A percentile compares a stretch with the other conserved stretches of the same genome.
Conservation (phyloP, 495 filamentous ascomycete genomes). For the Daldinia bambusicola region DNA sequence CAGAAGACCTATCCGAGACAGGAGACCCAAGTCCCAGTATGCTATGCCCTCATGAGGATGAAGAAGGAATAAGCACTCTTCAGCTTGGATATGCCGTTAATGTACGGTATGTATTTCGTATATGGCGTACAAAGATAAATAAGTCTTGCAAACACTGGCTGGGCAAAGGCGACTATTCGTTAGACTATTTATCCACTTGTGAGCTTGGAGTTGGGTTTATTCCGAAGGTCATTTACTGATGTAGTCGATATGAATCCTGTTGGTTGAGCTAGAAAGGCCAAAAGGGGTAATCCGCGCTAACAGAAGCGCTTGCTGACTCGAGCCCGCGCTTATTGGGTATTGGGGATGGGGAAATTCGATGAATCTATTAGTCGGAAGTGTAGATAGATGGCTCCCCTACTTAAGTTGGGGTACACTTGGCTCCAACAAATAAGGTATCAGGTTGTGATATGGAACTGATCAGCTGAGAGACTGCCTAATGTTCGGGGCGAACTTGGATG, state of each 20-base stretch:
- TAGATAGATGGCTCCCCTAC: neutral
- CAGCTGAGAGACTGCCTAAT: constrained; percentile 25
- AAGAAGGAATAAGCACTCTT: constrained; percentile 4
- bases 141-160: constrained; percentile 12
- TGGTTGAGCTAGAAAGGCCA: constrained; percentile 19
- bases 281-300: constrained; percentile 39
- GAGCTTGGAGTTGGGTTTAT: constrained; percentile 13
- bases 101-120: constrained; percentile 9
- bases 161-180: constrained; percentile 20
- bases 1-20: constrained; percentile 22
- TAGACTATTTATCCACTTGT: constrained; percentile 30
- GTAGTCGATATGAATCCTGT: constrained; percentile 14
- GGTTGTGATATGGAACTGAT: constrained; percentile 9
- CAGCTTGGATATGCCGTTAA: constrained; percentile 8
- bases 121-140: constrained; percentile 5
- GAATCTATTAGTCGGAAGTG: constrained; percentile 11
- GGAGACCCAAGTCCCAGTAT: constrained; percentile 8
- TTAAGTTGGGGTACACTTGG: neutral
- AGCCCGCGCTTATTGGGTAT: constrained; percentile 37
- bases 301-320: constrained; percentile 32
- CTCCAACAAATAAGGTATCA: constrained; percentile 15
- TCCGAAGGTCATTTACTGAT: constrained; percentile 3
- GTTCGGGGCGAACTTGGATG: neutral
- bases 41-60: constrained; percentile 13
- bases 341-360: constrained; percentile 26